These are phyloP conservation scores for Gyrodon lividus DNA, from an alignment of 768 basidiomycete genomes.

Conservation along the genomic window DNA sequence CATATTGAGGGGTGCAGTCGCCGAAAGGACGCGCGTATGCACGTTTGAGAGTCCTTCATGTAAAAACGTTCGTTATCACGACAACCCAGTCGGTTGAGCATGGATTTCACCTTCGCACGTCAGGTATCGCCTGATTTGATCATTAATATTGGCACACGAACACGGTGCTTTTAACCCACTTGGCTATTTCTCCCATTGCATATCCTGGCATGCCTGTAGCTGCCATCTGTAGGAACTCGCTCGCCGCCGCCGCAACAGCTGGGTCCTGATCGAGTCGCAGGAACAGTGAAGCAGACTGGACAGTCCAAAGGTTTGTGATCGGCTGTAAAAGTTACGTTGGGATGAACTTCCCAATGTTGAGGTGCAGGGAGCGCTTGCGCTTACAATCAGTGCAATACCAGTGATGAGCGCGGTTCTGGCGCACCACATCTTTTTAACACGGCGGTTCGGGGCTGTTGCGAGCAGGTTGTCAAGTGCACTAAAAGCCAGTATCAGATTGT, in stretches of 20 bases:
- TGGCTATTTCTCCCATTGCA: slow-evolving; percentile 40
- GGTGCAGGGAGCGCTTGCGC: not conserved
- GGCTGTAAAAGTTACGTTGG: slow-evolving; percentile 6
- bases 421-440: slow-evolving; percentile 16
- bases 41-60: slow-evolving; percentile 21
- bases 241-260: slow-evolving; percentile 39
- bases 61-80: not conserved
- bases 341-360: not conserved
- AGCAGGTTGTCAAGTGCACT: slow-evolving; percentile 24
- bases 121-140: slow-evolving; percentile 13
- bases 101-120: slow-evolving; percentile 1
- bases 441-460: slow-evolving; percentile 10
- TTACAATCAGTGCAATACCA: slow-evolving; percentile 23
- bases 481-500: slow-evolving; percentile 13
- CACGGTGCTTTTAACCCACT: slow-evolving; percentile 19
- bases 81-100: not conserved
- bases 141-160: slow-evolving; percentile 2
- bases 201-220: slow-evolving; percentile 47
- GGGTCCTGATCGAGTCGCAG: slow-evolving; percentile 37
- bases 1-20: slow-evolving; percentile 22
- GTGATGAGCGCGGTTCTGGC: slow-evolving; percentile 21
- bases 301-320: slow-evolving; percentile 22
- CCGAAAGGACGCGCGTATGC: slow-evolving; percentile 22
- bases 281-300: slow-evolving; percentile 36
- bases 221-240: slow-evolving; percentile 38